Percentiles rank a stretch among this genome's conserved stretches.
phyloP scores from a whole-genome alignment of 306 rosid species.

The Castanopsis chinensis region DNA sequence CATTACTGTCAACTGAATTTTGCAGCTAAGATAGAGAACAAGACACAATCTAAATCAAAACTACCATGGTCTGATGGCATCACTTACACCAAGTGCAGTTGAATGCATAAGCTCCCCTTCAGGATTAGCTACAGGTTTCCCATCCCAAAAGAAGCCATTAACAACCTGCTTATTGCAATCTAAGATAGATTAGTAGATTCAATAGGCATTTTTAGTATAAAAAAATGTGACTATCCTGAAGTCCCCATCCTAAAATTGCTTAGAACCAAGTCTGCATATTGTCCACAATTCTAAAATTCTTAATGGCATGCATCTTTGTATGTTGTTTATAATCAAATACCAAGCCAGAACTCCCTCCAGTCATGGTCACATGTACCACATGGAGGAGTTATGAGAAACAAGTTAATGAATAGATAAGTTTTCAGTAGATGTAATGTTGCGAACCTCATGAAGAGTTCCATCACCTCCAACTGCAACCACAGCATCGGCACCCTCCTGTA shows the following conservation, averaged over 20 bases:
- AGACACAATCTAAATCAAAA: slow-evolving; percentile 10
- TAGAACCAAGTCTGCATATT: background rate
- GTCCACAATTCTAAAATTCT: background rate
- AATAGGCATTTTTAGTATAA: background rate
- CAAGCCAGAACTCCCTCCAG: slow-evolving; percentile 1
- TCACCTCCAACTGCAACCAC: slow-evolving; percentile 97
- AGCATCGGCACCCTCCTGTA: slow-evolving; percentile 87
- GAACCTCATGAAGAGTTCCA: slow-evolving; percentile 98
- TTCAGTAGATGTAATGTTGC: background rate
- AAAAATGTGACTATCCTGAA: slow-evolving; percentile 1
- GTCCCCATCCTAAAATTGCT: slow-evolving; percentile 4
- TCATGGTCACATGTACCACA: background rate
- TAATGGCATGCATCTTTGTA: background rate
- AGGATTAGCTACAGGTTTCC: slow-evolving; percentile 67
- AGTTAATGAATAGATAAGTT: background rate
- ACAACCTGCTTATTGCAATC: slow-evolving; percentile 64
- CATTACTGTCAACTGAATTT: slow-evolving; percentile 15
- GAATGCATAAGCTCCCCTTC: slow-evolving; percentile 50
- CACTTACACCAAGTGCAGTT: slow-evolving; percentile 97
- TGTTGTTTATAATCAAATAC: background rate
- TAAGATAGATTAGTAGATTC: slow-evolving; percentile 3
- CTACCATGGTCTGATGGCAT: slow-evolving; percentile 8
- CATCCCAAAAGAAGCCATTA: slow-evolving; percentile 97
- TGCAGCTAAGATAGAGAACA: background rate
- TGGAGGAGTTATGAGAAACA: background rate